Conservation (phyloP, 83 land plant genomes). For the Larix sibirica region DNA sequence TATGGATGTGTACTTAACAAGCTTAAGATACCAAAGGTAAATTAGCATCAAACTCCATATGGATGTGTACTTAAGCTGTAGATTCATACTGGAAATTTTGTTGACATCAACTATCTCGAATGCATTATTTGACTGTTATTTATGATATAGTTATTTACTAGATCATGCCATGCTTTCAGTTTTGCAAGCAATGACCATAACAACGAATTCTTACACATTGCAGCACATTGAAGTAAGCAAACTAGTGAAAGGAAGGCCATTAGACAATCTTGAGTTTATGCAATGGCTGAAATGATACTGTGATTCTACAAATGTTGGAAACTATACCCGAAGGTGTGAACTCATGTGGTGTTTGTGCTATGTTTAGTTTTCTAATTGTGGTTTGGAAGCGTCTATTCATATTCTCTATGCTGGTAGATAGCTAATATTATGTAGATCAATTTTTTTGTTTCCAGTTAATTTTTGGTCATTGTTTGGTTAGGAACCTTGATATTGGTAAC, state of each 20-base stretch:
- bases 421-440: no score
- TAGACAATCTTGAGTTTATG: slow-evolving; percentile 70
- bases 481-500: no score
- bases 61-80: not conserved
- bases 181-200: not conserved
- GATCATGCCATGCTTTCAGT: not conserved
- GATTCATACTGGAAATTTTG: not conserved
- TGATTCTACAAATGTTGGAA: slow-evolving; percentile 60
- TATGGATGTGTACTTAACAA: slow-evolving; percentile 19
- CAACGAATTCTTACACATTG: not conserved
- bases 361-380: no score
- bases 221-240: slow-evolving; percentile 64
- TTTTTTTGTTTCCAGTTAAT: no score
- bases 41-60: not conserved
- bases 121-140: not conserved
- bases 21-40: slow-evolving; percentile 58
- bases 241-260: slow-evolving; percentile 61
- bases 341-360: no score
- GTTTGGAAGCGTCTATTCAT: no score
- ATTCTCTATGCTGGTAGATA: no score
- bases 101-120: not conserved
- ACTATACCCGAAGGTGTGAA: not conserved
- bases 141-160: not conserved
- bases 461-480: no score
- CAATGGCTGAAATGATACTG: slow-evolving; percentile 75